Conservation (phyloP, 2,329 filamentous ascomycete genomes). For the Neopestalotiopsis sp. region DNA sequence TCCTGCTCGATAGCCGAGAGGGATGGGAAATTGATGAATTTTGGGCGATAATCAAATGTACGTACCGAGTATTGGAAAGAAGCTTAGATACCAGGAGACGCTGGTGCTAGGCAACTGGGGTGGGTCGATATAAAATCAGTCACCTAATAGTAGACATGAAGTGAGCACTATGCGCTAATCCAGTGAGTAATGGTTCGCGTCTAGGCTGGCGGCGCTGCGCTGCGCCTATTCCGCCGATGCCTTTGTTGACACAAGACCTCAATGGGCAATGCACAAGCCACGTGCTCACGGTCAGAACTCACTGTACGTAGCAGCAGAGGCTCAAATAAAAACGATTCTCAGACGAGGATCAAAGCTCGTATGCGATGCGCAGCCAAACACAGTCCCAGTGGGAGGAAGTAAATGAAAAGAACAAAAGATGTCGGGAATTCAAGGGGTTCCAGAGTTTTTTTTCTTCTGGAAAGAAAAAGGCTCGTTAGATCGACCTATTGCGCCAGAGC, state of each 20-base stretch:
- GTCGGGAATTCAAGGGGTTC: no score
- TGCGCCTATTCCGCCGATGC: not conserved
- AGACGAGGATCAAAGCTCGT: no score
- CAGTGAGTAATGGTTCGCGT: slow-evolving; percentile 13
- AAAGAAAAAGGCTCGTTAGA: not conserved
- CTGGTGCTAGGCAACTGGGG: slow-evolving; percentile 10
- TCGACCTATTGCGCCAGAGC: not conserved
- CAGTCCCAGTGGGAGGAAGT: no score
- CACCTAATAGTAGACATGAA: not conserved
- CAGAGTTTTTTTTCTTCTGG: not conserved
- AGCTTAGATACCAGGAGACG: slow-evolving; percentile 5
- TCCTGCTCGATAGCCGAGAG: slow-evolving; percentile 12
- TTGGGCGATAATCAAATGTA: slow-evolving; percentile 8
- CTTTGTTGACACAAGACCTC: not conserved
- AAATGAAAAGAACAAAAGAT: no score
- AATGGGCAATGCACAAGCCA: not conserved
- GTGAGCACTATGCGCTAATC: slow-evolving; percentile 15
- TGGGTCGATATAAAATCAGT: slow-evolving; percentile 12
- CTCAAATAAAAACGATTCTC: no score
- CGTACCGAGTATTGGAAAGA: slow-evolving; percentile 9
- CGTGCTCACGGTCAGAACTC: not conserved
- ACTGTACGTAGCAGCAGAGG: no score
- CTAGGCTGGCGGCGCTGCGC: not conserved
- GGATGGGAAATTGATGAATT: slow-evolving; percentile 13
- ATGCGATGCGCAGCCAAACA: no score